Evolutionary conservation across 2,329 filamentous ascomycete species (phyloP).

Genomic region (Dactylellina drechsleri): DNA sequence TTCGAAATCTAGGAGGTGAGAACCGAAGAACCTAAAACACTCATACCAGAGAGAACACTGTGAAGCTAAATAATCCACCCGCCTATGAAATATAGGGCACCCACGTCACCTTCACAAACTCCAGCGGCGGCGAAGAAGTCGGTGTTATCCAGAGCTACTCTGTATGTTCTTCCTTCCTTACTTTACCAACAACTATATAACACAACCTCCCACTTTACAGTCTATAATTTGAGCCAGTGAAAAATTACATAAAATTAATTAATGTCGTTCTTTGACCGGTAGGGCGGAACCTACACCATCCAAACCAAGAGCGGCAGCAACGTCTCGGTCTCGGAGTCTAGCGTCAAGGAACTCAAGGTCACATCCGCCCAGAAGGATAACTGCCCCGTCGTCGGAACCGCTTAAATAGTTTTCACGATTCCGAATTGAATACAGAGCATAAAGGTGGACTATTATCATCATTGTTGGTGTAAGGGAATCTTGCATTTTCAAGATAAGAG

Average conservation of each 20-base stretch:
- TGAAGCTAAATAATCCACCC: background rate
- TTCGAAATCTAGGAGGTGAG: slow-evolving; percentile 11
- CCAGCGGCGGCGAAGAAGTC: slow-evolving; percentile 44
- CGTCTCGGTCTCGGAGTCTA: slow-evolving; percentile 15
- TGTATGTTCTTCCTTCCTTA: slow-evolving; percentile 31
- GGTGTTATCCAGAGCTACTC: slow-evolving; percentile 34
- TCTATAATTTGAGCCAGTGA: too few species aligned
- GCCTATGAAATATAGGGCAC: slow-evolving; percentile 9
- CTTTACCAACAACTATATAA: background rate
- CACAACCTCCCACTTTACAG: too few species aligned
- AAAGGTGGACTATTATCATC: too few species aligned
- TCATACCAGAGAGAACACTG: background rate
- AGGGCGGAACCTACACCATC: slow-evolving; percentile 40
- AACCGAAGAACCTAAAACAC: background rate
- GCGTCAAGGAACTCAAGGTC: slow-evolving; percentile 28
- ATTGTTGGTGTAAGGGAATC: too few species aligned
- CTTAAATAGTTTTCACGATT: background rate
- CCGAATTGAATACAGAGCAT: too few species aligned
- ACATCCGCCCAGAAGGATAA: slow-evolving; percentile 21
- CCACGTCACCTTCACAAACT: slow-evolving; percentile 53
- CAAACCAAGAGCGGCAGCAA: slow-evolving; percentile 9
- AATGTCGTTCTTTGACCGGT: background rate
- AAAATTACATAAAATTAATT: background rate
- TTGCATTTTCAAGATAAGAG: too few species aligned
- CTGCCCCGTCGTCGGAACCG: slow-evolving; percentile 47